Evolutionary conservation across 257 asterid species (phyloP), one percentile per base, ranked within the genome.

Genomic region (Ilex aquifolium): DNA sequence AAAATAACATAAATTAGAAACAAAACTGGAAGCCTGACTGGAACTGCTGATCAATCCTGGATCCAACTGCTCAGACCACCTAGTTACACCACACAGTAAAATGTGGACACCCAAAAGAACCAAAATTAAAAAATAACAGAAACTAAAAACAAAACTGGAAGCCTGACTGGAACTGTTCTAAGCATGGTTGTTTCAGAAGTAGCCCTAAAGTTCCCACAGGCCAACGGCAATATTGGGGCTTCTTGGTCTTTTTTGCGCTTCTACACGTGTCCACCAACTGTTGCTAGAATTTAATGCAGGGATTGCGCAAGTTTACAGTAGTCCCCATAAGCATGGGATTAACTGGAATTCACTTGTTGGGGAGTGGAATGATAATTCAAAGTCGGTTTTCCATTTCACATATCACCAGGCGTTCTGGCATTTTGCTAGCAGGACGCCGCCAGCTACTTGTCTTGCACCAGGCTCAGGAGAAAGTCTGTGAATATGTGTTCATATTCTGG

Each of bases 401-500:
- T 46, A 14, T 46, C 52, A 46, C n/a, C 52, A 46, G n/a, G 14
- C 52, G 3, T 3, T 46, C 14, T 11, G 13, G 15, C 3, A 10
- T 14, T 10, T 42, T 7, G 7, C 48, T 42, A 42, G 48, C 48
- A 42, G 13, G 21, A 14, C 13, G 15, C 13, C 56, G 0, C 57
- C 27, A 21, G 0, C 59, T 75, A 80, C 71, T 83, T 87, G 74
- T 75, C 72, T 69, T 76, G 68, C 29, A 60, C 88, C 58, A 87
- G 80, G 73, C 83, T 80, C 72, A 87, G 74, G 64, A 90, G 88
- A 66, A 90, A 90, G 80, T 90, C 97, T 21, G 97, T 90, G 68
- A 87, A 83, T 63, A 90, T 83, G 74, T 90, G 86, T 69, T 90
- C 97, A 57, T 90, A 85, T 66, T 75, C 95, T 6, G 95, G 95